Evolutionary conservation across 1,284 basidiomycete genomes (phyloP).

Genomic region (Puccinia polysora): DNA sequence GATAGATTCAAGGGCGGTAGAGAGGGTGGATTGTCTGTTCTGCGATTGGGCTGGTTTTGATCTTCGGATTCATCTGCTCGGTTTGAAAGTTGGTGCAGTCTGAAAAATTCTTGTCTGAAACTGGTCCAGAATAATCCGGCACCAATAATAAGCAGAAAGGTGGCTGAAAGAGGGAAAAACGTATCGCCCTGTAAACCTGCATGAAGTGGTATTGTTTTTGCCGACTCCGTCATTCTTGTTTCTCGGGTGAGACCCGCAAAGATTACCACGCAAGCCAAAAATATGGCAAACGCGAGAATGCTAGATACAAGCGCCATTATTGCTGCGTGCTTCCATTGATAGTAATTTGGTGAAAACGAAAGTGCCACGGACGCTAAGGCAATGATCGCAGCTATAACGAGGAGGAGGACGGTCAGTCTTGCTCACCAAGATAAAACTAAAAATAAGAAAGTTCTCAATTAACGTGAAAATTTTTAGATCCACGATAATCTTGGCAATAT

Average conservation of each 20-base stretch:
- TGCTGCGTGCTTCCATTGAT: conserved; percentile 39
- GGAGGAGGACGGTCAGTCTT: neutral
- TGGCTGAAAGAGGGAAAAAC: conserved; percentile 31
- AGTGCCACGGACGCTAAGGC: conserved; percentile 9
- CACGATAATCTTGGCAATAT: neutral
- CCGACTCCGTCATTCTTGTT: conserved; percentile 20
- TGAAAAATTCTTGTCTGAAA: conserved; percentile 35
- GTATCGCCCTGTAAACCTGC: conserved; percentile 11
- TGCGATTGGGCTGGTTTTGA: conserved; percentile 5
- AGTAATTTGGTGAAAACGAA: conserved; percentile 35
- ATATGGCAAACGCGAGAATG: conserved; percentile 28
- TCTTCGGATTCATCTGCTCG: conserved; percentile 3
- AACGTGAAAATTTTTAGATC: too few species aligned
- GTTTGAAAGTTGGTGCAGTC: conserved; percentile 8
- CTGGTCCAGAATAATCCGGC: conserved; percentile 24
- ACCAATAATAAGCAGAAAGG: conserved; percentile 8
- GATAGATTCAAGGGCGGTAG: conserved; percentile 9
- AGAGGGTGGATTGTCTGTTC: neutral
- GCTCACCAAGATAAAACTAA: neutral
- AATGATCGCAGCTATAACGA: conserved; percentile 26
- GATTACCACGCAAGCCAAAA: conserved; percentile 28
- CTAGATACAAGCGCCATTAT: conserved; percentile 20
- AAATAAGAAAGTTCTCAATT: neutral
- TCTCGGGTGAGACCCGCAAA: conserved; percentile 24
- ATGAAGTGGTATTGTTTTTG: conserved; percentile 33